These are phyloP conservation scores for Moricandia arvensis DNA, from an alignment of 345 rosid genomes.

Conservation along the genomic window DNA sequence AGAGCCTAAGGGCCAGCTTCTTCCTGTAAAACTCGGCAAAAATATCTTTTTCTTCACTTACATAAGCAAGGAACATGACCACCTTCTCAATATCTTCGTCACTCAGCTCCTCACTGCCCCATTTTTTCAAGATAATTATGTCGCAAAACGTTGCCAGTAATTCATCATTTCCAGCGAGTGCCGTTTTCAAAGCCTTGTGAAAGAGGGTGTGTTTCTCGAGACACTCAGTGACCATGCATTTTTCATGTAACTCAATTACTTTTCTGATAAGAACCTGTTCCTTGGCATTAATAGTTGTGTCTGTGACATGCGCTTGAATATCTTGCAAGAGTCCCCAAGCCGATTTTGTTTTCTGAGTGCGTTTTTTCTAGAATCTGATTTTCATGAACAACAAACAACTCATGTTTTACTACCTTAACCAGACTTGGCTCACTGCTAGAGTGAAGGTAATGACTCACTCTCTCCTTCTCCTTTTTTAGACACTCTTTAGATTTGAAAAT, in stretches of 20 bases:
- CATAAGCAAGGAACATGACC: conserved; percentile 74
- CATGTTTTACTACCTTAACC: conserved; percentile 83
- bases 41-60: conserved; percentile 45
- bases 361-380: conserved; percentile 57
- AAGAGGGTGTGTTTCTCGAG: conserved; percentile 41
- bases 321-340: not conserved
- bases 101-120: conserved; percentile 37
- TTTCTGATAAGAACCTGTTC: conserved; percentile 66
- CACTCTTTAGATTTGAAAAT: conserved; percentile 92
- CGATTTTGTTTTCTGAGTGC: conserved; percentile 50
- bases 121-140: conserved; percentile 32
- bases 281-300: not conserved
- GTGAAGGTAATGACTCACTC: conserved; percentile 81
- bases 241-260: conserved; percentile 74
- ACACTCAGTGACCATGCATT: conserved; percentile 62
- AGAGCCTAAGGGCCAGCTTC: conserved; percentile 60
- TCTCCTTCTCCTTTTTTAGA: conserved; percentile 77
- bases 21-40: conserved; percentile 38
- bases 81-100: conserved; percentile 55
- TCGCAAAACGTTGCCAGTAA: conserved; percentile 38
- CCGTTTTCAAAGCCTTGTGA: conserved; percentile 41
- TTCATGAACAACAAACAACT: conserved; percentile 58
- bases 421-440: conserved; percentile 78
- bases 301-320: conserved; percentile 33
- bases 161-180: conserved; percentile 37